Base-by-base conservation (phyloP, 2,329 filamentous ascomycete genomes). In the Tympanopsis confertula region DNA sequence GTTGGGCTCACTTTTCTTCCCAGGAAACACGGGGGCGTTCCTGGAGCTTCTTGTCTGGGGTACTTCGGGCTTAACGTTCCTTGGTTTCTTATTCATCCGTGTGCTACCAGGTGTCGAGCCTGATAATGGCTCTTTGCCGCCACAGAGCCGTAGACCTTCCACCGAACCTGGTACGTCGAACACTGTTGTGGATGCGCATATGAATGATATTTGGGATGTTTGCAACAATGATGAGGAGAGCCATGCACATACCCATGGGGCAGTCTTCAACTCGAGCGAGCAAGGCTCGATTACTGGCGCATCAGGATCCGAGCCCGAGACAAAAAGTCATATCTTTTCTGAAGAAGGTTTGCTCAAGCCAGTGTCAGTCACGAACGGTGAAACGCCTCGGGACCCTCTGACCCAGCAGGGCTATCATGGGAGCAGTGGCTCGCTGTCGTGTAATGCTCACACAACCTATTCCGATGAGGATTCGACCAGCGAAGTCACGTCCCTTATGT, bases 401-500 rank as follows among this genome's bases (percentile, higher is more conserved):
- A n/a, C n/a, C n/a, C n/a, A n/a, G n/a, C n/a, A n/a, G n/a, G n/a
- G n/a, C n/a, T n/a, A n/a, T n/a, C n/a, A n/a, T n/a, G n/a, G n/a
- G n/a, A 29, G 12, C 41, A 42, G 45, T 19, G 38, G 12, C 37
- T 43, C 41, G 38, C 39, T 37, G 53, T 50, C 42, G 42, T 50
- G 39, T 52, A 49, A 47, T 51, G 53, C 38, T 49, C 47, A 30
- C 40, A 44, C 50, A 41, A 46, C 48, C 35, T 42, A 48, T 29
- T 15, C 18, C 15, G 51, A 50, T 38, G 54, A 59, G 42, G 57
- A 57, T 44, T 69, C 73, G 47, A 58, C 68, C 47, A 77, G 84
- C 58, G 88, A 95, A 66, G 82, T 72, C 42, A 86, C 86, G 36
- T 88, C 86, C 44, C 72, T 95, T 50, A 70, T 94, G 52, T 85